Conservation (phyloP, 768 basidiomycete genomes). For the Lactifluus piperatus region DNA sequence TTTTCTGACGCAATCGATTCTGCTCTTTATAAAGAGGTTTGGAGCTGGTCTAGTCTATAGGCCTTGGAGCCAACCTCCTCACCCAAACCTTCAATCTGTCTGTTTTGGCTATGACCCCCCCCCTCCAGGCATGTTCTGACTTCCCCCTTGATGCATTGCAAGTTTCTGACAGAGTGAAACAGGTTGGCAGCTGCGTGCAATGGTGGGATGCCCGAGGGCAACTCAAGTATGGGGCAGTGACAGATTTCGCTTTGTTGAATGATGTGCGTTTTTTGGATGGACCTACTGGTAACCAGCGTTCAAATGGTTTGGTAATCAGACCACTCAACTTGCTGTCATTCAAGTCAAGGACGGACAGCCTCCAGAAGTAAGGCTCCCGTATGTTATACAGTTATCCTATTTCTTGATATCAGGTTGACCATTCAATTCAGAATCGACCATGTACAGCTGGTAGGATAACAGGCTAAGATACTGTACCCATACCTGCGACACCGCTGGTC, state of each 20-base stretch:
- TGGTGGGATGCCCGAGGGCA: conserved; percentile 52
- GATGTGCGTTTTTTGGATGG: conserved; percentile 41
- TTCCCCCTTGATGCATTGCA: conserved; percentile 3
- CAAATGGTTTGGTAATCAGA: conserved; percentile 32
- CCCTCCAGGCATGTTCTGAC: conserved; percentile 33
- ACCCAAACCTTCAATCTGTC: conserved; percentile 24
- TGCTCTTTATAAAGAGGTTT: neutral
- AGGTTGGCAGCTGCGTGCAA: conserved; percentile 64
- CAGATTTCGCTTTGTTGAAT: conserved; percentile 40
- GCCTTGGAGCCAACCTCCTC: conserved; percentile 12
- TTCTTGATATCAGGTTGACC: neutral
- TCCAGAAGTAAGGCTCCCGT: conserved; percentile 50
- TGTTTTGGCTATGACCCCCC: conserved; percentile 62
- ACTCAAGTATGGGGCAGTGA: conserved; percentile 52
- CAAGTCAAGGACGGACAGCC: conserved; percentile 34
- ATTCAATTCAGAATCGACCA: conserved; percentile 10
- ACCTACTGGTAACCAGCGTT: neutral
- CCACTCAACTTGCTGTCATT: conserved; percentile 50
- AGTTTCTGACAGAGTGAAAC: conserved; percentile 11
- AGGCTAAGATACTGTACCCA: conserved; percentile 2
- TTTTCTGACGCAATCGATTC: conserved; percentile 6
- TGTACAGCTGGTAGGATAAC: conserved; percentile 5
- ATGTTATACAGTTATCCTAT: conserved; percentile 24
- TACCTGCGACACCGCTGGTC: too few species aligned
- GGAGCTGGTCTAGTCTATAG: conserved; percentile 5